A percentile compares a stretch with the other conserved stretches of the same genome.
Conservation (phyloP, 345 rosid genomes). For the Salix exigua region DNA sequence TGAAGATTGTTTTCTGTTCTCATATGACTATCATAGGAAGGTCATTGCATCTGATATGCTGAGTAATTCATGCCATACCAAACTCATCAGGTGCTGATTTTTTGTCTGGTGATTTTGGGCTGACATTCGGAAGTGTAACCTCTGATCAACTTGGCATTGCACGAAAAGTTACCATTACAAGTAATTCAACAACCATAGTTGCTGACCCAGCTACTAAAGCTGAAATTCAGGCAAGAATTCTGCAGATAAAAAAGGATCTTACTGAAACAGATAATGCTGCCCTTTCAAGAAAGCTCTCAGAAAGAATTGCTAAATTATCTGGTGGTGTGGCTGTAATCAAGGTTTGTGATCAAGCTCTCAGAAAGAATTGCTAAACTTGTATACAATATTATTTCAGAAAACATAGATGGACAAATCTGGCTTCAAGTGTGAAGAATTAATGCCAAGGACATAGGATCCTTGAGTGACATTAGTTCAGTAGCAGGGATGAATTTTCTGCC, state of each 20-base stretch:
- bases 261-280: slow-evolving; percentile 62
- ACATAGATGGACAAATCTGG: background rate
- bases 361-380: background rate
- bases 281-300: slow-evolving; percentile 62
- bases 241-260: slow-evolving; percentile 87
- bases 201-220: slow-evolving; percentile 80
- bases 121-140: too few relatives aligned
- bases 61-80: slow-evolving; percentile 9
- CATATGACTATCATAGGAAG: background rate
- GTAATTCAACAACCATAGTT: slow-evolving; percentile 73
- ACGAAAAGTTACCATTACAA: too few relatives aligned
- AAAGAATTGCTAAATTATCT: slow-evolving; percentile 80
- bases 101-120: slow-evolving; percentile 37
- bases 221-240: slow-evolving; percentile 85
- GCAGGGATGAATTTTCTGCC: background rate
- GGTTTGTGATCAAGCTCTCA: slow-evolving; percentile 39
- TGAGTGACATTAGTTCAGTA: background rate
- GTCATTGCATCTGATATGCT: background rate
- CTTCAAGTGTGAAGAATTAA: background rate
- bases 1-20: background rate
- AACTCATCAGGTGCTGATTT: slow-evolving; percentile 71
- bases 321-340: slow-evolving; percentile 91
- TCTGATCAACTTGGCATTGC: too few relatives aligned
- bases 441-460: background rate
- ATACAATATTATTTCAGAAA: background rate